Conservation (phyloP, 163 green algal species). For the Scenedesmus sp. region DNA sequence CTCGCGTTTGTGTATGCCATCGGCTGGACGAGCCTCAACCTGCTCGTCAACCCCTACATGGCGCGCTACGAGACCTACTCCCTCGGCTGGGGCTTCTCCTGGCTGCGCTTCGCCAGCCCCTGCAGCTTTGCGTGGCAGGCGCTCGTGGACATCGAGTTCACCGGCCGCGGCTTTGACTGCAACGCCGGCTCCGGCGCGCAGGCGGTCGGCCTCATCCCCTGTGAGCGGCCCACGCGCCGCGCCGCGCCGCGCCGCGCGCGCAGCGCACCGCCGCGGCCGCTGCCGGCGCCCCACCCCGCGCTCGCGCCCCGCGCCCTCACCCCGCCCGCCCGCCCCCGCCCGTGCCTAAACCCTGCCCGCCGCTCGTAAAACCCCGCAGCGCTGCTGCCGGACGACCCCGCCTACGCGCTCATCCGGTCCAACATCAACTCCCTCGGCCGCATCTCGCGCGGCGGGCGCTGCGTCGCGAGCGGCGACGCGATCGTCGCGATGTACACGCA, state of each 20-base stretch:
- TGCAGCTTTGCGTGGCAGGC: slow-evolving; percentile 43
- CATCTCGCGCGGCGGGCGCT: not conserved
- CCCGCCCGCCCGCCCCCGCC: too few species aligned
- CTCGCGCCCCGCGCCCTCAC: too few species aligned
- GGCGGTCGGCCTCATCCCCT: slow-evolving; percentile 6
- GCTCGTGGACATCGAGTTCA: slow-evolving; percentile 29
- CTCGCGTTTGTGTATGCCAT: slow-evolving; percentile 70
- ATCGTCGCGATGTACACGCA: slow-evolving; percentile 31
- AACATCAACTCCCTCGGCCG: slow-evolving; percentile 3
- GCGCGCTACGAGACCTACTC: slow-evolving; percentile 20
- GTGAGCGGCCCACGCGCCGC: not conserved
- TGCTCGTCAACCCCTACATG: slow-evolving; percentile 53
- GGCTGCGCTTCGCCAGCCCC: slow-evolving; percentile 26
- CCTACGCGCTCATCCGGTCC: not conserved
- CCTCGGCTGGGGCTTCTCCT: slow-evolving; percentile 35
- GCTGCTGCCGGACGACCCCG: not conserved
- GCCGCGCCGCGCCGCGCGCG: too few species aligned
- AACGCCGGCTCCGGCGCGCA: slow-evolving; percentile 9
- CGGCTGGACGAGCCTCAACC: slow-evolving; percentile 67
- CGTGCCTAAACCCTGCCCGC: not conserved
- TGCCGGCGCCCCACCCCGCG: too few species aligned
- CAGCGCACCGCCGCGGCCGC: too few species aligned
- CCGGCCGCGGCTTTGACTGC: slow-evolving; percentile 36
- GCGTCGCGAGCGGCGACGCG: slow-evolving; percentile 30
- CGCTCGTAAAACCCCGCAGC: not conserved